Base-by-base conservation (phyloP, 2,329 filamentous ascomycete genomes). In the Colletotrichum viniferum region DNA sequence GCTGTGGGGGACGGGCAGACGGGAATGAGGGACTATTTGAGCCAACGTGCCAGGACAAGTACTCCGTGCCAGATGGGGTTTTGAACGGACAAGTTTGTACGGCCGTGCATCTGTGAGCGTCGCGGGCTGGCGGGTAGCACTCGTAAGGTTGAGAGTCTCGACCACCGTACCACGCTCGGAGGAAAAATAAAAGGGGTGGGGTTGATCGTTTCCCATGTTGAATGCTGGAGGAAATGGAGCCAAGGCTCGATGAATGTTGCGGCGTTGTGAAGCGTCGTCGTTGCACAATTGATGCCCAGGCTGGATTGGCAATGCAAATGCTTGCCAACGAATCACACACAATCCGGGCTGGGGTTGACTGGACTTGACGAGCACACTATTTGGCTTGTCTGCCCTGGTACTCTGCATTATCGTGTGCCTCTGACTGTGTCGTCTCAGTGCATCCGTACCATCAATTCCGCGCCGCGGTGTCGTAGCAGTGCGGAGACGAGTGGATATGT, bases 401-500 rank as follows among this genome's bases (percentile, higher is more conserved):
- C 10, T 21, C n/a, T 48, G 43, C 43, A 48, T 48, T 48, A 48
- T 48, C 43, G 43, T 21, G n/a, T 48, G 9, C 43, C 5, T 48
- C 43, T 48, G 10, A 48, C 12, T 48, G 18, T 48, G 18, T n/a
- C 38, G 18, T n/a, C 38, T 48, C 38, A 48, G 9, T 48, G 18
- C 43, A 60, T 18, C 56, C n/a, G n/a, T 21, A 56, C 13, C 6
- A 66, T 21, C 55, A 63, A 63, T 48, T 28, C 18, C 18, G 28
- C 32, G 55, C 24, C 60, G 32, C 24, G 34, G 14, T n/a, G 62
- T 65, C 18, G 62, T 72, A 56, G 63, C 34, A 60, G n/a, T 26
- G 43, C 69, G 73, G 69, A 32, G 34, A 75, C 56, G 26, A 62
- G 73, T 68, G 61, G 73, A 21, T 75, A 66, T 24, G 73, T 75